phyloP scores from a whole-genome alignment of 176 grass and related monocot genomes.

The Puccinellia tenuiflora region DNA sequence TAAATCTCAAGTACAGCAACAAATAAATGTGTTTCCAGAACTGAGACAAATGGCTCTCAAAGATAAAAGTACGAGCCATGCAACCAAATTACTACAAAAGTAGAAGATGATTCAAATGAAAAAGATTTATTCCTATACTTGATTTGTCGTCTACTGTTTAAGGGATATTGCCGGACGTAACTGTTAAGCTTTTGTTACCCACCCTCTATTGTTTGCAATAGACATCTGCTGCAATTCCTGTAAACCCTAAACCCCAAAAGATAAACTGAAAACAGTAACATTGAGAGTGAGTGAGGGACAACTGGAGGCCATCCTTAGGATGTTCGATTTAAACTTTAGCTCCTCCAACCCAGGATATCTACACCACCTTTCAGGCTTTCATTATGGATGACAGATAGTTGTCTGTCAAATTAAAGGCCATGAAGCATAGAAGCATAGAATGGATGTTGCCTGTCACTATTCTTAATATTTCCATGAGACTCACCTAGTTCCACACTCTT shows the following conservation, averaged over 20 bases:
- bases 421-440: background rate
- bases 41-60: background rate
- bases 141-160: background rate
- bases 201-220: background rate
- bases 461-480: background rate
- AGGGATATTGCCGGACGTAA: background rate
- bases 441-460: background rate
- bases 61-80: background rate
- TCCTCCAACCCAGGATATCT: conserved; percentile 13
- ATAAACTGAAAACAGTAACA: background rate
- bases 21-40: background rate
- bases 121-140: background rate
- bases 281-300: background rate
- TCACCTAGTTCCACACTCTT: background rate
- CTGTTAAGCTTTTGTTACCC: background rate
- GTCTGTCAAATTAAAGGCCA: background rate
- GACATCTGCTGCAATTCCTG: background rate
- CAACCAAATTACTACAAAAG: background rate
- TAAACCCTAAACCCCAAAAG: background rate
- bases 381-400: background rate
- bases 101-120: background rate
- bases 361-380: background rate
- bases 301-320: background rate
- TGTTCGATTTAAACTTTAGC: background rate
- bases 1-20: background rate